Conservation (phyloP, 2,329 filamentous ascomycete species). For the Fusarium sp. region DNA sequence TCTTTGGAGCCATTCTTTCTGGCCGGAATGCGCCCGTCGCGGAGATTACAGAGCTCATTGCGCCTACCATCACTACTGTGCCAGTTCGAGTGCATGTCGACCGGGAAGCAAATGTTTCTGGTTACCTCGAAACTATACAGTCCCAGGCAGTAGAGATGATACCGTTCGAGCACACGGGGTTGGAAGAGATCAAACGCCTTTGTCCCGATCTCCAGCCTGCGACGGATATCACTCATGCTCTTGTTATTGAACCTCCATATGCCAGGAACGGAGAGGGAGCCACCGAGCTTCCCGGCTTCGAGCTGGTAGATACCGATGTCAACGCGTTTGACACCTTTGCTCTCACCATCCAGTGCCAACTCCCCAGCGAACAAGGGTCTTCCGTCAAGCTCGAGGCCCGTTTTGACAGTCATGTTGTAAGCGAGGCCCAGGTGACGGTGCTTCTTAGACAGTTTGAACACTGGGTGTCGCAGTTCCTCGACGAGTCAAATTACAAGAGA, state of each 20-base stretch:
- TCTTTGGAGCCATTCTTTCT: not conserved
- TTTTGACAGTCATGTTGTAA: slow-evolving; percentile 1
- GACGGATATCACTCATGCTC: not conserved
- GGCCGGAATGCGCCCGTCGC: not conserved
- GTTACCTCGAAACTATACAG: fast-evolving
- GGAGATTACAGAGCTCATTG: not conserved
- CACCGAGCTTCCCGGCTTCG: not conserved
- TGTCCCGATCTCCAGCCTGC: not conserved
- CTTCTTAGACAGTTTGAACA: not conserved
- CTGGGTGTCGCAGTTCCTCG: not conserved
- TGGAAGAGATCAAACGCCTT: not conserved
- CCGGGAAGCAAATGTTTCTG: fast-evolving
- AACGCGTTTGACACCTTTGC: slow-evolving; percentile 6
- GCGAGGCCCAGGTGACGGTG: not conserved
- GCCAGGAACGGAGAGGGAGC: not conserved
- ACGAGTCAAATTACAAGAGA: not conserved
- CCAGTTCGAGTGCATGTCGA: not conserved
- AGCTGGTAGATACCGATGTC: not conserved
- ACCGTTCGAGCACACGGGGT: not conserved
- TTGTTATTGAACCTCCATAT: not conserved
- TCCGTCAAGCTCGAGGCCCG: not conserved
- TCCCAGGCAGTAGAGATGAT: not conserved
- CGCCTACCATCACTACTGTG: not conserved
- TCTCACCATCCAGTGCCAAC: not conserved
- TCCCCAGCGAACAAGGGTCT: not conserved